Base-by-base conservation (phyloP, 345 rosid genomes). In the Populus nigra region DNA sequence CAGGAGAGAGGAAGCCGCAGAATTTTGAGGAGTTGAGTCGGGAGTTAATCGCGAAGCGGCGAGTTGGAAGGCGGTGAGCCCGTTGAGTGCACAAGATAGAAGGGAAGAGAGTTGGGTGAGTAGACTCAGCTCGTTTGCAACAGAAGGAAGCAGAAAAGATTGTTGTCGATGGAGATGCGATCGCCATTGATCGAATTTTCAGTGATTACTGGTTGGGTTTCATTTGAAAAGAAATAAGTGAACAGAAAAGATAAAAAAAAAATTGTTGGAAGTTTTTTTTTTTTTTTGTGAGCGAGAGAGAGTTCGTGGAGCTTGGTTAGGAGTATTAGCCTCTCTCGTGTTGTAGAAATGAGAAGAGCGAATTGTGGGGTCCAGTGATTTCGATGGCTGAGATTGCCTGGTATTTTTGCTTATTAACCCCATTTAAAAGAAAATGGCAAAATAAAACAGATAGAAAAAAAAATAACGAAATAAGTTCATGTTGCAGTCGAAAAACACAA, bases 1-100 rank as follows among this genome's bases (percentile, higher is more conserved):
- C 81, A 50, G 78, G 89, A 71, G 74, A 83, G 11, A 80, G 77
- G 81, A 81, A 68, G 29, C 85, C 79, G 76, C 79, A 81, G 76
- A 80, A 20, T 49, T 65, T 68, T 31, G 86, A 82, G 13, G 87
- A 80, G 63, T 82, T 81, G 77, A 83, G 77, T 9, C 85, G 82
- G 38, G 80, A 73, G 66, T 76, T 67, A 49, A 75, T 17, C 67
- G 71, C 61, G 36, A 76, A 20, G n/a, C 65, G 85, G 57, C 71
- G 73, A 20, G 77, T 3, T 22, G 59, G 59, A 53, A 10, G 57
- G 41, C 50, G 50, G 65, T 31, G 80, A 23, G 72, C 9, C 18
- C 77, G 33, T 39, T 68, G 72, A 63, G 77, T 53, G 65, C 74
- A 71, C 2, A 74, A 45, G 45, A 22, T 66, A 49, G 76, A 35